These are phyloP conservation scores for Neospermospora avenae DNA, from an alignment of 2,329 filamentous ascomycete species.

Conservation along the genomic window DNA sequence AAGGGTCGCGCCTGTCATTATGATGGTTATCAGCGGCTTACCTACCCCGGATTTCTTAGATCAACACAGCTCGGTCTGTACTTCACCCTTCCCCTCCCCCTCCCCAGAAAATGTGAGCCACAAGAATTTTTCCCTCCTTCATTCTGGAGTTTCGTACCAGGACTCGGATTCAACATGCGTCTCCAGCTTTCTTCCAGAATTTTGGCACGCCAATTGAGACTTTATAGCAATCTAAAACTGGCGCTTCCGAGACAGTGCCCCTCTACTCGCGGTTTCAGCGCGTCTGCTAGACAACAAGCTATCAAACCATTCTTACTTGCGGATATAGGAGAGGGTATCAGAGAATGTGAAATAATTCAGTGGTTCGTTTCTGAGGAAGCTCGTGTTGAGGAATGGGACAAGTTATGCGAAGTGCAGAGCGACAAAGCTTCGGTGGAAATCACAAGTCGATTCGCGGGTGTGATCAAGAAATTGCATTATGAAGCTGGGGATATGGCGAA, in stretches of 20 bases:
- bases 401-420: slow-evolving; percentile 95
- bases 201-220: slow-evolving; percentile 49
- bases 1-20: not conserved
- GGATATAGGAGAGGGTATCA: slow-evolving; percentile 92
- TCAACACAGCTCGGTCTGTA: no score
- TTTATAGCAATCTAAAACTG: slow-evolving; percentile 35
- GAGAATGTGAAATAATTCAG: slow-evolving; percentile 98
- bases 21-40: not conserved
- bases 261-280: slow-evolving; percentile 26
- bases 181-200: slow-evolving; percentile 50
- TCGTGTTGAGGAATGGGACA: slow-evolving; percentile 95
- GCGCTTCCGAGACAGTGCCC: slow-evolving; percentile 19
- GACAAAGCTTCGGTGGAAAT: slow-evolving; percentile 93
- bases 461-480: slow-evolving; percentile 95
- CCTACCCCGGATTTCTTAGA: not conserved
- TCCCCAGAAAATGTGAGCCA: slow-evolving; percentile 19
- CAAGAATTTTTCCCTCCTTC: slow-evolving; percentile 8
- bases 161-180: slow-evolving; percentile 45
- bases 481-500: slow-evolving; percentile 95
- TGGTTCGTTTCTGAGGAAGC: slow-evolving; percentile 98
- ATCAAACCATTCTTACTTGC: slow-evolving; percentile 80
- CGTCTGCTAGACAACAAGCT: slow-evolving; percentile 36
- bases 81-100: slow-evolving; percentile 5
- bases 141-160: slow-evolving; percentile 5
- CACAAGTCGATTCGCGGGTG: slow-evolving; percentile 89